Evolutionary conservation across 441 rosid genomes (phyloP).

Genomic region (Adansonia grandidieri): DNA sequence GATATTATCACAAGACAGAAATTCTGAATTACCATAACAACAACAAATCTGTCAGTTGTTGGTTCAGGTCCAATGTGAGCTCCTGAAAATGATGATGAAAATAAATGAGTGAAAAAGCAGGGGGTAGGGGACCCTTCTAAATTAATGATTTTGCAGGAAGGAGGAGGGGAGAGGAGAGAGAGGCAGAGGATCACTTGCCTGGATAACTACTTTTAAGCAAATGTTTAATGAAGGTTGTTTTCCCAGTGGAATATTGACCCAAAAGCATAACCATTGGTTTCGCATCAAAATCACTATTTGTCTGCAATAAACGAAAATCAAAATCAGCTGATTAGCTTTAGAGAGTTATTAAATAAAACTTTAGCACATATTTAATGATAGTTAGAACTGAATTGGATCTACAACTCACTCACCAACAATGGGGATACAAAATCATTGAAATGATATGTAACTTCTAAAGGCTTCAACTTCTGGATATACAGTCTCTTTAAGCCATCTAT

Average conservation of each 20-base stretch:
- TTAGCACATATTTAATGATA: slow-evolving; percentile 4
- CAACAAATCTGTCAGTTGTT: slow-evolving; percentile 97
- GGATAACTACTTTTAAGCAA: slow-evolving; percentile 82
- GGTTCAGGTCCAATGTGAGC: slow-evolving; percentile 99
- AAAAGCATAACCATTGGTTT: slow-evolving; percentile 98
- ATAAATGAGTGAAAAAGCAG: slow-evolving; percentile 8
- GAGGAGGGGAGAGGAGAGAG: too few species aligned
- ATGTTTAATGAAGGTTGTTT: slow-evolving; percentile 97
- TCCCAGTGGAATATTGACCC: slow-evolving; percentile 98
- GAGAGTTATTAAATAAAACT: background rate
- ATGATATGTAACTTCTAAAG: slow-evolving; percentile 80
- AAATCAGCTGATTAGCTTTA: background rate
- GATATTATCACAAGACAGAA: slow-evolving; percentile 17
- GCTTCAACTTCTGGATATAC: slow-evolving; percentile 88
- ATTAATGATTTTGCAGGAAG: too few species aligned
- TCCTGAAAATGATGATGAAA: slow-evolving; percentile 51
- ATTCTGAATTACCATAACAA: slow-evolving; percentile 71
- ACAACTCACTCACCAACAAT: slow-evolving; percentile 57
- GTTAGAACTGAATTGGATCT: slow-evolving; percentile 5
- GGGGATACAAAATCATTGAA: slow-evolving; percentile 94
- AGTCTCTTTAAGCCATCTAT: slow-evolving; percentile 88
- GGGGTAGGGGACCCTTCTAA: too few species aligned
- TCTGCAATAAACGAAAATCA: slow-evolving; percentile 47
- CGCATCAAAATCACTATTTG: slow-evolving; percentile 96
- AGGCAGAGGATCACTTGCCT: slow-evolving; percentile 36